Base-by-base conservation (phyloP, 2,329 filamentous ascomycete species). In the Microdochium trichocladiopsis region DNA sequence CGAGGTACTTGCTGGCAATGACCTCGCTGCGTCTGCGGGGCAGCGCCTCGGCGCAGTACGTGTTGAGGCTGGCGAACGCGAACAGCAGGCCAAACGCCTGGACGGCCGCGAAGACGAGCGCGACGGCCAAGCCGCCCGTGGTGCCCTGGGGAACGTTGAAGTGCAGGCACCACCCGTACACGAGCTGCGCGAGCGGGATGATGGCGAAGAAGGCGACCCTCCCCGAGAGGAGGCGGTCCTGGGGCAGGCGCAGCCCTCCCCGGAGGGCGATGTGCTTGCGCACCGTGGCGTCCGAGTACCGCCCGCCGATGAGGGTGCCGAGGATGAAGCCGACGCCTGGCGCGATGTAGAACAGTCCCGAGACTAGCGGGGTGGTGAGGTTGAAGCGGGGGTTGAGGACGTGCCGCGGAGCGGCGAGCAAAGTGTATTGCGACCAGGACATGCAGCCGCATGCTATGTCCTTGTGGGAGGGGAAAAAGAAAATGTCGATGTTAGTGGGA, bases 311-410 rank as follows among this genome's bases (percentile, higher is more conserved):
- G 60, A 90, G 82, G 0, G 84, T 88, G 1, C 87, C 86, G 0
- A 82, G 51, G 1, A 90, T 67, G 60, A 89, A 90, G 1, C 87
- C 87, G 49, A 76, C 77, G 0, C 87, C 87, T 0, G 87, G 87
- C 0, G 86, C 85, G 21, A 91, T 79, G 63, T 89, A 91, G 67
- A 91, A 88, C 2, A 90, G 74, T 0, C 85, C 86, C 0, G 78
- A 82, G 58, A 88, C 77, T 16, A 90, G 75, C 0, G 87, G 86
- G 0, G 78, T 76, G 0, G 80, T 79, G 10, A 90, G 75, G 51
- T 83, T 66, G 70, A 91, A 90, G 22, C 87, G 82, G 0, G 87
- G 87, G 60, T 90, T 90, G 12, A 91, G 72, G 4, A 90, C 78
- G 58, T 88, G 88, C 21, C 87, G 83, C 52, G 90, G 87, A 0